A percentile compares a stretch with the other conserved stretches of the same genome.
phyloP scores from a whole-genome alignment of 768 basidiomycete species.

The Boletus fagicola region DNA sequence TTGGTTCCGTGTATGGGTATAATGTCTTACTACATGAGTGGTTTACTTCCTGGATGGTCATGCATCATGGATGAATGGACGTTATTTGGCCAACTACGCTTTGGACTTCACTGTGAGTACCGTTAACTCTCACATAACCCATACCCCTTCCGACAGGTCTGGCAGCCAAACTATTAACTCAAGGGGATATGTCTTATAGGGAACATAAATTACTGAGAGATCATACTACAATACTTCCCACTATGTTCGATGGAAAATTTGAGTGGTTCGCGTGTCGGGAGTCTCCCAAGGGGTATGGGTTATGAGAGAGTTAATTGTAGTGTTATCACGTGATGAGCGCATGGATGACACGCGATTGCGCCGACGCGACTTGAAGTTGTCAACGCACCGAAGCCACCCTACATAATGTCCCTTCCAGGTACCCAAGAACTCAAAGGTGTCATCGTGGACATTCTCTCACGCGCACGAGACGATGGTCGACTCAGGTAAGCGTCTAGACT shows the following conservation, averaged over 20 bases:
- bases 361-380: not conserved
- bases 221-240: too few relatives aligned
- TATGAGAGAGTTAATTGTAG: too few relatives aligned
- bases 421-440: conserved; percentile 16
- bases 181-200: too few relatives aligned
- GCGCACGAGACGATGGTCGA: conserved; percentile 22
- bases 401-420: conserved; percentile 16
- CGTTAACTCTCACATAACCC: not conserved
- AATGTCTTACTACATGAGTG: not conserved
- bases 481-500: conserved; percentile 15
- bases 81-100: too few relatives aligned
- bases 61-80: too few relatives aligned
- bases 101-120: not conserved
- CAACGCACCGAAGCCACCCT: not conserved
- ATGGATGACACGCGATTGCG: not conserved
- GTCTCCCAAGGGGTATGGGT: too few relatives aligned
- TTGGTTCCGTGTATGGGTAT: not conserved
- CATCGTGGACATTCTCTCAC: conserved; percentile 21
- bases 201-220: too few relatives aligned
- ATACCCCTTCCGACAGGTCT: too few relatives aligned
- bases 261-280: too few relatives aligned
- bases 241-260: too few relatives aligned
- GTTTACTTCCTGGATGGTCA: not conserved
- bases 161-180: too few relatives aligned
- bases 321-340: conserved; percentile 15